Conservation (phyloP, 2,329 filamentous ascomycete genomes). For the Lachnellula occidentalis region DNA sequence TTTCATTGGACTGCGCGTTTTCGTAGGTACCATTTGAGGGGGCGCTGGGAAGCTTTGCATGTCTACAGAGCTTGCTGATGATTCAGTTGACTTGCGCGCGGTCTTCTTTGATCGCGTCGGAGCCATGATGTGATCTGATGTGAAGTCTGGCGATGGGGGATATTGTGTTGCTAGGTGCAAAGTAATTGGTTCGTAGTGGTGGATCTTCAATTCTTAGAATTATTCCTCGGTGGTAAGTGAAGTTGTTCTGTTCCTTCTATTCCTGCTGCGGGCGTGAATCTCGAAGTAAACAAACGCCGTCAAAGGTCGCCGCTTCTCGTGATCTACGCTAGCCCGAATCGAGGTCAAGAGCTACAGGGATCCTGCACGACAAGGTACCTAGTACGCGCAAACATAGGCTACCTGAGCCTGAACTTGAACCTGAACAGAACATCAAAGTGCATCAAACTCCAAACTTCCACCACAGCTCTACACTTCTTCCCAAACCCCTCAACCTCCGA, state of each 20-base stretch:
- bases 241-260: conserved; percentile 5
- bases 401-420: conserved; percentile 19
- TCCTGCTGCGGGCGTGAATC: conserved; percentile 3
- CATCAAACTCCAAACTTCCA: conserved; percentile 1
- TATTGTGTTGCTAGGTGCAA: too few relatives aligned
- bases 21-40: conserved; percentile 29
- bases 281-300: conserved; percentile 37
- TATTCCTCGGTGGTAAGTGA: neutral
- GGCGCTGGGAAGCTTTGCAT: conserved; percentile 25
- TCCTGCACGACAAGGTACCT: conserved; percentile 15
- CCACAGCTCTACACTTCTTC: neutral
- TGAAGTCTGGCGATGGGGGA: neutral
- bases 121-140: conserved; percentile 35
- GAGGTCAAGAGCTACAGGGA: conserved; percentile 19
- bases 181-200: too few relatives aligned
- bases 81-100: conserved; percentile 37
- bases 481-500: neutral
- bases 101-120: conserved; percentile 40
- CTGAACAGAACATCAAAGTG: conserved; percentile 10
- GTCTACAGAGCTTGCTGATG: conserved; percentile 23
- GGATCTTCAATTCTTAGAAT: neutral
- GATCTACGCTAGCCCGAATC: conserved; percentile 12
- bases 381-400: conserved; percentile 27
- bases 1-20: conserved; percentile 33
- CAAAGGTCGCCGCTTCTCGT: conserved; percentile 15